Percentiles rank a stretch among this genome's conserved stretches.
phyloP scores from a whole-genome alignment of 441 rosid genomes.

The Dalechampia spathulata region DNA sequence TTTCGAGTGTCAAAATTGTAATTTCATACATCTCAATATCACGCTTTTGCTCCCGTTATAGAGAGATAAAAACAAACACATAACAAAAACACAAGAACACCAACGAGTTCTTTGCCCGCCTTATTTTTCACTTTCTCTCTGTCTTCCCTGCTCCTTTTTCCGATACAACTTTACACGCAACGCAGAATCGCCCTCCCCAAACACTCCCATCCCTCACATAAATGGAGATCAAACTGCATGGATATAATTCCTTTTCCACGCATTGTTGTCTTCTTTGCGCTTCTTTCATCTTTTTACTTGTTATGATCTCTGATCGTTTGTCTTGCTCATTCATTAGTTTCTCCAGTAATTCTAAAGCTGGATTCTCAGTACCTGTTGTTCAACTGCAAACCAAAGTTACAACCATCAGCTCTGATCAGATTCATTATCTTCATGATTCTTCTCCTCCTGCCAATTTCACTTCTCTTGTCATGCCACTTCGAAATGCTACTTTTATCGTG shows the following conservation, averaged over 20 bases:
- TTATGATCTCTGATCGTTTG: background rate
- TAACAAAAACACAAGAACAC: background rate
- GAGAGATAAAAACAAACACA: background rate
- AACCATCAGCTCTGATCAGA: constrained; percentile 19
- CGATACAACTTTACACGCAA: background rate
- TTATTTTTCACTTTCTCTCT: constrained; percentile 7
- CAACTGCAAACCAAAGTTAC: constrained; percentile 22
- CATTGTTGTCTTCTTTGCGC: constrained; percentile 4
- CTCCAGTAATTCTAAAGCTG: constrained; percentile 1
- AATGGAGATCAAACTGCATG: constrained; percentile 7
- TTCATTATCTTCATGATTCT: constrained; percentile 8
- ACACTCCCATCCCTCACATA: too few relatives aligned
- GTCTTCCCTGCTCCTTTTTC: constrained; percentile 7
- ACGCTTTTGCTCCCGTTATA: constrained; percentile 5
- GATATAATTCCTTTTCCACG: background rate
- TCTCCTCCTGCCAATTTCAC: background rate
- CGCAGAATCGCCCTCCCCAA: constrained; percentile 13
- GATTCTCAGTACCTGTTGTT: constrained; percentile 5
- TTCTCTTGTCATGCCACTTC: constrained; percentile 1
- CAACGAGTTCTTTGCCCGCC: background rate
- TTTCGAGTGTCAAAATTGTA: background rate
- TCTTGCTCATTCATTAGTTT: background rate
- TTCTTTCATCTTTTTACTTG: background rate
- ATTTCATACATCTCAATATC: background rate
- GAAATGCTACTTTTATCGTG: constrained; percentile 11